Evolutionary conservation across 148 eudicot species (phyloP), one percentile per base, ranked within the genome.

Genomic region (Cornus controversa): DNA sequence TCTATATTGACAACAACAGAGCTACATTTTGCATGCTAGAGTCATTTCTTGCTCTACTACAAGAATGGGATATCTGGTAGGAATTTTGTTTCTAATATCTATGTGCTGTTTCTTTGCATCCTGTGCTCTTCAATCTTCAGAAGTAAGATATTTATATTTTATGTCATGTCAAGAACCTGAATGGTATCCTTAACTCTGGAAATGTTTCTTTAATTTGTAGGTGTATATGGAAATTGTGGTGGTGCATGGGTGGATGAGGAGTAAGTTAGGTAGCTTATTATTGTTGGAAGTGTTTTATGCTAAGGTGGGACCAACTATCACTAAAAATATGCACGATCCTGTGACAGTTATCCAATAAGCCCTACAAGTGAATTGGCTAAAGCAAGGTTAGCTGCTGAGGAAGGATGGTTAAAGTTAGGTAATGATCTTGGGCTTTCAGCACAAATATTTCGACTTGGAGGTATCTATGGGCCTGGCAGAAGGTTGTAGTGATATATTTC

Each of bases 391-490:
- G 80, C 87, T 69, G 97, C 98, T 58, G 97, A 94, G 79, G 81
- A 89, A 80, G 88, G 88, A 79, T 94, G 97, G 97, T 83, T 90
- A 82, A 80, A 82, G 31, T 81, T 94, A 74, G 97, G 96, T 79
- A 69, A 82, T 31, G 91, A 89, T 78, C 91, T 91, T 60, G 88
- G 87, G 29, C 79, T 92, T 63, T 80, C 94, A 66, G 78, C 91
- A 27, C 88, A 84, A 58, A 81, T 91, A 76, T 82, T 94, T 78
- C 92, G 98, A 18, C 97, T 92, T 77, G 98, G 91, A 75, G 98
- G 98, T 36, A 94, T 92, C 76, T 92, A 94, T 75, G 98, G 98
- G 76, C 94, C 97, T 75, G 94, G 97, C 64, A 91, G 97, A 92
- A 94, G 98, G 97, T 94, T 70, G 67, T 70, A 20, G 10, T 47